Evolutionary conservation across 345 rosid species (phyloP).

Genomic region (Camelina sativa): DNA sequence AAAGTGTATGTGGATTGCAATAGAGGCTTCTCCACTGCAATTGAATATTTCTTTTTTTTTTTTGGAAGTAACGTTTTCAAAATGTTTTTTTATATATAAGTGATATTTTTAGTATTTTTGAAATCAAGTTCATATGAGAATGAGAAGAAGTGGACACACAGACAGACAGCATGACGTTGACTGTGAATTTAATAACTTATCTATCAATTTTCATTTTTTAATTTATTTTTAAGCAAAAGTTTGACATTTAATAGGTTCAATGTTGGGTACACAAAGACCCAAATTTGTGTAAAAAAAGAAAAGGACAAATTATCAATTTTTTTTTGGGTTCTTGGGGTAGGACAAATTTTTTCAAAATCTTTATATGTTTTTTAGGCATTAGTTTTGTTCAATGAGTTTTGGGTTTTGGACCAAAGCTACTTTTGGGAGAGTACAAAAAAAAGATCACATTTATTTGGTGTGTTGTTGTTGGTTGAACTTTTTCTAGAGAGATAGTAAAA

Average conservation of each 20-base stretch:
- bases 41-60: not conserved
- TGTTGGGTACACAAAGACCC: not conserved
- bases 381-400: constrained; percentile 42
- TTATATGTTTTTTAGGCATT: constrained; percentile 34
- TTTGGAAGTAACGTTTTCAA: constrained; percentile 29
- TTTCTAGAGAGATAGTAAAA: constrained; percentile 29
- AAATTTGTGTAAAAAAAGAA: constrained; percentile 26
- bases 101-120: constrained; percentile 6
- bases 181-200: constrained; percentile 34
- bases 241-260: constrained; percentile 36
- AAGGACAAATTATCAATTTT: constrained; percentile 37
- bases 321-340: constrained; percentile 34
- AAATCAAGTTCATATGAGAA: constrained; percentile 29
- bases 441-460: constrained; percentile 29
- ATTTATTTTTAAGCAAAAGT: too few relatives aligned
- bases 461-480: constrained; percentile 23
- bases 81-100: not conserved
- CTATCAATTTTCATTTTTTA: not conserved
- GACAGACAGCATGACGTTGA: constrained; percentile 37
- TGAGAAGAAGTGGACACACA: constrained; percentile 32
- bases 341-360: constrained; percentile 31
- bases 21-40: not conserved
- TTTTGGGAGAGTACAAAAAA: constrained; percentile 37
- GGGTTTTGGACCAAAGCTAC: constrained; percentile 48
- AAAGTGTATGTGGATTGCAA: too few relatives aligned